Conservation (phyloP, 768 basidiomycete genomes). For the Russula brevipes region DNA sequence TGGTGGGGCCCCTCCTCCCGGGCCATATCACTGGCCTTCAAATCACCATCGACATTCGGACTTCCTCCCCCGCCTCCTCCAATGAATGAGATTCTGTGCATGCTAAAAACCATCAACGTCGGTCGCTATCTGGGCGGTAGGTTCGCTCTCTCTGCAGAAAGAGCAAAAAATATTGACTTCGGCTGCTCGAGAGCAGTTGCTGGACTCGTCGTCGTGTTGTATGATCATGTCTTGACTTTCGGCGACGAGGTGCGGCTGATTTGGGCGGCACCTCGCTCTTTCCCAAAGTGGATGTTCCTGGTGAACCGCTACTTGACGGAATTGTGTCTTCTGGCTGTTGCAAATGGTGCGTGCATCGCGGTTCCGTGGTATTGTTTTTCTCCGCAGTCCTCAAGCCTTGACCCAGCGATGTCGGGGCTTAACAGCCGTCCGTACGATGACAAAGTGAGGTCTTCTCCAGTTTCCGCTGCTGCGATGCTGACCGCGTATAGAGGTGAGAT, state of each 20-base stretch:
- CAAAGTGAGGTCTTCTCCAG: background rate
- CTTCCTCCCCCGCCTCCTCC: background rate
- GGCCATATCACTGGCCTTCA: background rate
- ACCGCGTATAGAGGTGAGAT: background rate
- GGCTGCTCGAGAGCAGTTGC: slow-evolving; percentile 25
- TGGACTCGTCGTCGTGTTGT: slow-evolving; percentile 35
- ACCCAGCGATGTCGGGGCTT: slow-evolving; percentile 30
- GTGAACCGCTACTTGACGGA: slow-evolving; percentile 39
- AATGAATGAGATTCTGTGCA: background rate
- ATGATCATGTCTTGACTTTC: slow-evolving; percentile 41
- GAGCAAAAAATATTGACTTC: background rate
- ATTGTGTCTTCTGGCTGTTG: slow-evolving; percentile 26
- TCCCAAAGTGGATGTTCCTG: slow-evolving; percentile 39
- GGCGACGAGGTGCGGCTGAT: slow-evolving; percentile 39
- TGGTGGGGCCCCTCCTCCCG: background rate
- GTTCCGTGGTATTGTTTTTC: background rate
- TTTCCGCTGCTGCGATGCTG: background rate
- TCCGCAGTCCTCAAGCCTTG: background rate
- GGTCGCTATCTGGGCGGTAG: slow-evolving; percentile 8
- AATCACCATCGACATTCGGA: too few relatives aligned
- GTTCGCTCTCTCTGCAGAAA: background rate
- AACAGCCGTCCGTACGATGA: background rate
- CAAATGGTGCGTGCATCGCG: slow-evolving; percentile 29
- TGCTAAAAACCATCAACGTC: background rate
- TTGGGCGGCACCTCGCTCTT: slow-evolving; percentile 37